Evolutionary conservation across 768 basidiomycete genomes (phyloP).

Genomic region (Cystofilobasidium capitatum): DNA sequence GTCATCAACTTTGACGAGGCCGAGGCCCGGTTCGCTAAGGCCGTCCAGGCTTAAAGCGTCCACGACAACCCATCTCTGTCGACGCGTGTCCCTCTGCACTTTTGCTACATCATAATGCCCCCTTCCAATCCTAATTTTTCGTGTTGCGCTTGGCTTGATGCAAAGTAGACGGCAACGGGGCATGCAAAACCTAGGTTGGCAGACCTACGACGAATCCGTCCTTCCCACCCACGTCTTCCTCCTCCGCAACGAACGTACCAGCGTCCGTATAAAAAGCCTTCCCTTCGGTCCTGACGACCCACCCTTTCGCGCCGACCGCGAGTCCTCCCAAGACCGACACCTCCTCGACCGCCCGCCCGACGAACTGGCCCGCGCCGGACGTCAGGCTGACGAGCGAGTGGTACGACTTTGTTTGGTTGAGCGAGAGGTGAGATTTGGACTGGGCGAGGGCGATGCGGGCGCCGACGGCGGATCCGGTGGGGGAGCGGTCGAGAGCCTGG

Average conservation of each 20-base stretch:
- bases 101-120: too few species aligned
- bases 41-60: not conserved
- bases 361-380: not conserved
- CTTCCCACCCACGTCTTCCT: not conserved
- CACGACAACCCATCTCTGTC: too few species aligned
- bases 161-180: too few species aligned
- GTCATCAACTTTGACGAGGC: constrained; percentile 95
- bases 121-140: too few species aligned
- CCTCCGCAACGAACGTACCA: not conserved
- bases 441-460: not conserved
- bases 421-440: not conserved
- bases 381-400: not conserved
- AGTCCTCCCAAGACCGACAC: not conserved
- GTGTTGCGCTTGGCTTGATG: too few species aligned
- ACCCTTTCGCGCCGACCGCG: not conserved
- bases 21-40: constrained; percentile 50
- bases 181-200: too few species aligned
- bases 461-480: not conserved
- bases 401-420: not conserved
- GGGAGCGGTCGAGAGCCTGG: not conserved
- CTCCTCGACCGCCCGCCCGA: not conserved
- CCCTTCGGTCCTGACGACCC: not conserved
- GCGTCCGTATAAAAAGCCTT: not conserved
- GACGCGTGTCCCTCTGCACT: too few species aligned
- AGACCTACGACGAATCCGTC: not conserved